Evolutionary conservation across 2,329 filamentous ascomycete genomes (phyloP).

Genomic region (Microdochium paspali): DNA sequence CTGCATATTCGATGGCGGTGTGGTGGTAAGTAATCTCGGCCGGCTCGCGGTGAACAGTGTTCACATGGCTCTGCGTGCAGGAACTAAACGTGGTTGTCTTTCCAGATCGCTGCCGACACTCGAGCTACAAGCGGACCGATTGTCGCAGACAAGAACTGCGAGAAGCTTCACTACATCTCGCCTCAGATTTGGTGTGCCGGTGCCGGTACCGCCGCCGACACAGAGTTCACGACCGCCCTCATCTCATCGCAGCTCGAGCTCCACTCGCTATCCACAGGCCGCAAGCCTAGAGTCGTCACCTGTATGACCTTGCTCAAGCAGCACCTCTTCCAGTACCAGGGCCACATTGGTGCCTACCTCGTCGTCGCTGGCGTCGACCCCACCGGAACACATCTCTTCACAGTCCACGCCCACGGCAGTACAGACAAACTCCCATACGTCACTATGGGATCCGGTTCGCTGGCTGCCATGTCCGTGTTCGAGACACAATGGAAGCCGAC

Average conservation of each 20-base stretch:
- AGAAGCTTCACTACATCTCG: conserved; percentile 98
- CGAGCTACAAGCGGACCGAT: conserved; percentile 95
- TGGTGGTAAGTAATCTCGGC: conserved; percentile 78
- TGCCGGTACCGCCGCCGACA: conserved; percentile 94
- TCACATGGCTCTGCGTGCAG: too few relatives aligned
- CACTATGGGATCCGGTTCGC: conserved; percentile 93
- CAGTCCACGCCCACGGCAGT: conserved; percentile 94
- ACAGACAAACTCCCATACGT: conserved; percentile 99
- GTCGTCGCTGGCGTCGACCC: conserved; percentile 96
- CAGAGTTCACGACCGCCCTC: conserved; percentile 96
- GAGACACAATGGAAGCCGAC: conserved; percentile 88
- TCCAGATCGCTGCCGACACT: conserved; percentile 90
- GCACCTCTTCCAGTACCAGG: conserved; percentile 97
- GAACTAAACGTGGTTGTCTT: not conserved
- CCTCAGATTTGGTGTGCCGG: conserved; percentile 99
- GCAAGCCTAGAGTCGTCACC: conserved; percentile 93
- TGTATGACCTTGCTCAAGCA: conserved; percentile 99
- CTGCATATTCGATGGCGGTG: conserved; percentile 91
- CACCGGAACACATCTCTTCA: conserved; percentile 91
- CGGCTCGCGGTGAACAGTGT: too few relatives aligned
- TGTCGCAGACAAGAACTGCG: conserved; percentile 99
- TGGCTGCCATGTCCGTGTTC: conserved; percentile 97
- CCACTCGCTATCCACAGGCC: conserved; percentile 90
- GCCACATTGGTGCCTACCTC: conserved; percentile 94
- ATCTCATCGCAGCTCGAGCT: conserved; percentile 98